phyloP scores from a whole-genome alignment of 2,329 filamentous ascomycete genomes.

The Aspergillus sp. region DNA sequence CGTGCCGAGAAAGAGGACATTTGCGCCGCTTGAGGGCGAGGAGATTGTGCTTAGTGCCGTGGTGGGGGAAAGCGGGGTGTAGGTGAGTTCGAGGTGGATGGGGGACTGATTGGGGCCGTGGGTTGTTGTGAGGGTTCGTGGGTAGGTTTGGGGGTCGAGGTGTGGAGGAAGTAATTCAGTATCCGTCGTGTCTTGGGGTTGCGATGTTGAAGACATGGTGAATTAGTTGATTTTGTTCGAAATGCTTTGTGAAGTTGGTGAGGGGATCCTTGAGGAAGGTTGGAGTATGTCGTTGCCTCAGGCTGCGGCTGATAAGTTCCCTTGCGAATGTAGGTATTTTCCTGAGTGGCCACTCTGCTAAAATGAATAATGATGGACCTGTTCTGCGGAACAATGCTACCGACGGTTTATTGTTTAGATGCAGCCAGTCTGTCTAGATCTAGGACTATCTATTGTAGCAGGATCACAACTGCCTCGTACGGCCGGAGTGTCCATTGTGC shows the following conservation, averaged over 20 bases:
- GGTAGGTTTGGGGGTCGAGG: conserved; percentile 43
- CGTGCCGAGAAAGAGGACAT: conserved; percentile 48
- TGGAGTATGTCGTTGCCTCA: conserved; percentile 3
- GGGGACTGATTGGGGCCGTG: conserved; percentile 20
- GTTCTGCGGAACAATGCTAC: background rate
- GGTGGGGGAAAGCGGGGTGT: conserved; percentile 38
- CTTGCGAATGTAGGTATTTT: background rate
- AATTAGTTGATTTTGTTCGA: background rate
- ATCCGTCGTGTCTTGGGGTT: background rate
- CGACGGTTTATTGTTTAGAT: background rate
- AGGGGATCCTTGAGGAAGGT: background rate
- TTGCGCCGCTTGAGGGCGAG: conserved; percentile 46
- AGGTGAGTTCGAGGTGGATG: conserved; percentile 46
- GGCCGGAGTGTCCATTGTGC: conserved; percentile 33
- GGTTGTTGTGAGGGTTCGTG: conserved; percentile 32
- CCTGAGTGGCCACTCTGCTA: background rate
- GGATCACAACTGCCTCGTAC: conserved; percentile 32
- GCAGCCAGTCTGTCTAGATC: background rate
- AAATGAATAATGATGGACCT: background rate
- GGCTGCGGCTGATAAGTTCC: background rate
- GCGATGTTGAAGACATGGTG: conserved; percentile 1
- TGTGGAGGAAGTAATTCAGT: conserved; percentile 24
- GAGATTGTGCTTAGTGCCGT: conserved; percentile 36
- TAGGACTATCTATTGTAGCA: conserved; percentile 5
- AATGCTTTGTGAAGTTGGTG: background rate